phyloP scores from a whole-genome alignment of 1,284 basidiomycete genomes.

The Gymnopus androsaceus region DNA sequence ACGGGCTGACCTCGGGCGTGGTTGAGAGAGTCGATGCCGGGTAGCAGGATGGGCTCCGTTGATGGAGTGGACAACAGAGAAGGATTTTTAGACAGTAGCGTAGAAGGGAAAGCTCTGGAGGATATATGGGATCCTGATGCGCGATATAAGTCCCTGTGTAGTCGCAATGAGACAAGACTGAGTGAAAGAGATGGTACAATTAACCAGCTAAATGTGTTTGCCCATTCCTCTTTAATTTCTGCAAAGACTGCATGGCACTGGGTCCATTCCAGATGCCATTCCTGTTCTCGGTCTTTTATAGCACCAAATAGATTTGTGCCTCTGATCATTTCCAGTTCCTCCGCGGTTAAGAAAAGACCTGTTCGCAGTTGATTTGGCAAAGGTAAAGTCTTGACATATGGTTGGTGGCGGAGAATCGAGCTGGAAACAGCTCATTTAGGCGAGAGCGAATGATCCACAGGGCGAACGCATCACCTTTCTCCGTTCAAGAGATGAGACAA shows the following conservation, averaged over 20 bases:
- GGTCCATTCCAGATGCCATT: conserved; percentile 64
- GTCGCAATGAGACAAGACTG: background rate
- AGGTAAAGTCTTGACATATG: conserved; percentile 75
- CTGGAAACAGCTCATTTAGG: conserved; percentile 7
- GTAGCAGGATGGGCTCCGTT: conserved; percentile 79
- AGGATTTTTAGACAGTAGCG: conserved; percentile 62
- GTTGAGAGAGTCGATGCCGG: conserved; percentile 84
- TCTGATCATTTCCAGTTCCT: conserved; percentile 65
- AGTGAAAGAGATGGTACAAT: conserved; percentile 21
- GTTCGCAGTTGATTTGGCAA: conserved; percentile 59
- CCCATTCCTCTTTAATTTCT: conserved; percentile 43
- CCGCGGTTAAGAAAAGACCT: conserved; percentile 68
- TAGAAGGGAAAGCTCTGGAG: conserved; percentile 87
- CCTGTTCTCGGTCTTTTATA: conserved; percentile 57
- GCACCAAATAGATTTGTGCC: conserved; percentile 83
- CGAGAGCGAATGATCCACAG: background rate
- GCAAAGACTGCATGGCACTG: conserved; percentile 46
- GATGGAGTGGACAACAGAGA: conserved; percentile 50
- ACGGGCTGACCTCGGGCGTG: conserved; percentile 75
- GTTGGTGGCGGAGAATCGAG: conserved; percentile 40
- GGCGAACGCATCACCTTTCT: conserved; percentile 10
- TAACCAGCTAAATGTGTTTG: conserved; percentile 67
- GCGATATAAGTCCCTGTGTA: conserved; percentile 71
- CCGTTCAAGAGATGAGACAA: conserved; percentile 66
- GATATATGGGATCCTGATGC: conserved; percentile 76